phyloP scores from a whole-genome alignment of 2,329 filamentous ascomycete species.

The Clarireedia hainanense region DNA sequence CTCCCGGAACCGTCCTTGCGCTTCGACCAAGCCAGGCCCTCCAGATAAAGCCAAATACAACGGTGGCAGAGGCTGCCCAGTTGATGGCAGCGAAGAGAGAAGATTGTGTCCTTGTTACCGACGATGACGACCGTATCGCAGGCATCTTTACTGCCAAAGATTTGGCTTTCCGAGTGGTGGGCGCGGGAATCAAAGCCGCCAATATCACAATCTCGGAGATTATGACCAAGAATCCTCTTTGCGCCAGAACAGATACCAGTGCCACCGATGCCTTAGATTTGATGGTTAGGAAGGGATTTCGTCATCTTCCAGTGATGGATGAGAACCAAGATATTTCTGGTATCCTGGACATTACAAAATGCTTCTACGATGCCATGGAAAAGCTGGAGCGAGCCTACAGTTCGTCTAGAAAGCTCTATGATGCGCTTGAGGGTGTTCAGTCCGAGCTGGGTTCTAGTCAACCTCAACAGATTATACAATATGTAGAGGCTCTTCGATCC shows the following conservation, averaged over 20 bases:
- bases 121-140: conserved; percentile 94
- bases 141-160: conserved; percentile 99
- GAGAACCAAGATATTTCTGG: conserved; percentile 99
- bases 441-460: conserved; percentile 93
- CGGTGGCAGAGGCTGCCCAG: conserved; percentile 92
- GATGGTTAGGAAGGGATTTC: conserved; percentile 97
- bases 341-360: conserved; percentile 97
- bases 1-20: conserved; percentile 90
- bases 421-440: conserved; percentile 94
- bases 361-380: conserved; percentile 99
- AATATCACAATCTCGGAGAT: conserved; percentile 94
- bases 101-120: conserved; percentile 94
- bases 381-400: conserved; percentile 96
- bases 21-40: conserved; percentile 92
- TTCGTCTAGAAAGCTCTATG: conserved; percentile 95
- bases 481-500: conserved; percentile 86
- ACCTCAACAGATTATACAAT: conserved; percentile 97
- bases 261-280: conserved; percentile 94
- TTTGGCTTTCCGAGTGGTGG: conserved; percentile 92
- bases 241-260: conserved; percentile 93
- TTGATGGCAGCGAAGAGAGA: conserved; percentile 98
- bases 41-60: conserved; percentile 93
- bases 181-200: conserved; percentile 78
- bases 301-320: conserved; percentile 97
- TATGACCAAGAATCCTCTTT: conserved; percentile 99